Percentiles rank a stretch among this genome's conserved stretches.
These are phyloP conservation scores for Epithele typhae DNA, from an alignment of 768 basidiomycete species.

Conservation along the genomic window DNA sequence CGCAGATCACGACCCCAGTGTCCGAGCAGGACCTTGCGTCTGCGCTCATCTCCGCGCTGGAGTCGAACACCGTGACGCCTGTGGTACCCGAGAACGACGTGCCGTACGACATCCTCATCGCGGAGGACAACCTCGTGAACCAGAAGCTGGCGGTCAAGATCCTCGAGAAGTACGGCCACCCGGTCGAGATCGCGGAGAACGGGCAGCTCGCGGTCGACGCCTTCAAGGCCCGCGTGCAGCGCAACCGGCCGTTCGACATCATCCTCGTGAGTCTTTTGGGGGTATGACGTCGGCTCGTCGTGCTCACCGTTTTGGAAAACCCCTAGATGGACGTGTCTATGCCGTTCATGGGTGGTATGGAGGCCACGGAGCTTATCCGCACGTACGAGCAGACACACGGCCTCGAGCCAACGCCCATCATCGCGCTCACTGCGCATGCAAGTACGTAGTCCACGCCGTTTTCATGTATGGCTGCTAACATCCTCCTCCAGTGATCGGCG, in stretches of 20 bases:
- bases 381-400: conserved; percentile 73
- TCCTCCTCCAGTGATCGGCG: conserved; percentile 71
- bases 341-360: conserved; percentile 99
- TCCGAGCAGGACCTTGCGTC: conserved; percentile 85
- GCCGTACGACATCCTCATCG: conserved; percentile 88
- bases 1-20: conserved; percentile 90
- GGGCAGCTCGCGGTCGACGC: conserved; percentile 91
- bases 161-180: conserved; percentile 92
- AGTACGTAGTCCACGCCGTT: conserved; percentile 50
- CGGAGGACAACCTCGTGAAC: conserved; percentile 95
- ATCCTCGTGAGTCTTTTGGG: conserved; percentile 72
- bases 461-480: conserved; percentile 6
- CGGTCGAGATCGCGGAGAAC: conserved; percentile 96
- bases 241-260: conserved; percentile 79
- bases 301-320: not conserved
- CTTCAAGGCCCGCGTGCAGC: conserved; percentile 73
- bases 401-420: conserved; percentile 79
- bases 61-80: conserved; percentile 89
- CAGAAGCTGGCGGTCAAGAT: conserved; percentile 97
- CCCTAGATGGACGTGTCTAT: conserved; percentile 96
- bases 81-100: conserved; percentile 83
- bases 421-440: conserved; percentile 95
- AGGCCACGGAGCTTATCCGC: conserved; percentile 91
- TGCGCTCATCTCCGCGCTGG: conserved; percentile 90
- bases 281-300: too few relatives aligned